These are phyloP conservation scores for Colletotrichum sp. DNA, from an alignment of 2,329 filamentous ascomycete genomes.

Conservation along the genomic window DNA sequence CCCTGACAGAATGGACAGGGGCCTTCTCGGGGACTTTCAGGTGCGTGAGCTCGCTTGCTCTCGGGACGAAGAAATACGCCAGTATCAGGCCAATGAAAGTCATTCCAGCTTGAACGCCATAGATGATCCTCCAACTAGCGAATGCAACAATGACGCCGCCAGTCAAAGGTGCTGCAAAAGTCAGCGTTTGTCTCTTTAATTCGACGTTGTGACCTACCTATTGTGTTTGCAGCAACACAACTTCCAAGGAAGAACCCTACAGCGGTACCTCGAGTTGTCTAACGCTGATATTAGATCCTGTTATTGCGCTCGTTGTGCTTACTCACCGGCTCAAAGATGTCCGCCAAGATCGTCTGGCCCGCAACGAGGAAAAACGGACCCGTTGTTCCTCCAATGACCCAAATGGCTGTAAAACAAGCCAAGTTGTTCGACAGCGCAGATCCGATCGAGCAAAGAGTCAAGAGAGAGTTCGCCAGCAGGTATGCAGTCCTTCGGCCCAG, in stretches of 20 bases:
- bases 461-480: constrained; percentile 64
- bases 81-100: constrained; percentile 59
- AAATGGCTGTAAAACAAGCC: constrained; percentile 54
- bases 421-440: constrained; percentile 76
- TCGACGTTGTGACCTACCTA: background rate
- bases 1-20: constrained; percentile 6
- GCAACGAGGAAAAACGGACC: constrained; percentile 20
- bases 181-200: background rate
- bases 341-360: constrained; percentile 19
- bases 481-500: constrained; percentile 14
- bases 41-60: constrained; percentile 64
- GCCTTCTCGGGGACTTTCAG: constrained; percentile 59
- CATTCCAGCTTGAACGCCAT: constrained; percentile 72
- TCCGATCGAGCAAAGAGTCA: constrained; percentile 73
- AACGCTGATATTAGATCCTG: background rate
- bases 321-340: constrained; percentile 22
- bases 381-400: constrained; percentile 20
- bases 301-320: rapidly evolving
- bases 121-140: constrained; percentile 71
- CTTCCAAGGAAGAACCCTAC: constrained; percentile 23
- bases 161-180: constrained; percentile 3
- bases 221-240: constrained; percentile 18
- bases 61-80: constrained; percentile 67
- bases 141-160: constrained; percentile 75
- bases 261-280: constrained; percentile 20